Conservation (phyloP, 1,139 yeast species). For the Hemisphaericaspora subhashii region DNA sequence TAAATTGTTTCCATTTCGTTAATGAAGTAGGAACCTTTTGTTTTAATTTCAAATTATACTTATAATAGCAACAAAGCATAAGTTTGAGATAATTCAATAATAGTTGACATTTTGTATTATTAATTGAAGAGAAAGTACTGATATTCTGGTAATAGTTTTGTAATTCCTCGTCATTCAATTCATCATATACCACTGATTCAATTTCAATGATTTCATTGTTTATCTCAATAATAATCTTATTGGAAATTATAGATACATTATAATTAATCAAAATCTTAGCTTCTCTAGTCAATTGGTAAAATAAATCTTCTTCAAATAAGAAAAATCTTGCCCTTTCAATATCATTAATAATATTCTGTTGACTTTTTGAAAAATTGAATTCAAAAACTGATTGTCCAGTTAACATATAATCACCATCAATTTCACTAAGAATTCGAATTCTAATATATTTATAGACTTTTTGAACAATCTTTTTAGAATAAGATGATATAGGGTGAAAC, state of each 20-base stretch:
- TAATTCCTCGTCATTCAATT: slow-evolving; percentile 41
- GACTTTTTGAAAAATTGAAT: slow-evolving; percentile 22
- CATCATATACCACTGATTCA: slow-evolving; percentile 57
- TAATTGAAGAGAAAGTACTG: slow-evolving; percentile 31
- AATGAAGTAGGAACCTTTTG: slow-evolving; percentile 49
- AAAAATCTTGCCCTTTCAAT: slow-evolving; percentile 65
- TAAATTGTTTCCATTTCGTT: slow-evolving; percentile 51
- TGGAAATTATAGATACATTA: slow-evolving; percentile 67
- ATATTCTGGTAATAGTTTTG: slow-evolving; percentile 31
- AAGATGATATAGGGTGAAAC: slow-evolving; percentile 30
- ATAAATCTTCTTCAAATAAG: slow-evolving; percentile 83
- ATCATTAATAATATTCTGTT: slow-evolving; percentile 44
- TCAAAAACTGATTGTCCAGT: slow-evolving; percentile 47
- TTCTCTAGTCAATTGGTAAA: slow-evolving; percentile 71
- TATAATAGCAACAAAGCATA: slow-evolving; percentile 61
- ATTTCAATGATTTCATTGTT: slow-evolving; percentile 70
- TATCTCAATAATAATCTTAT: slow-evolving; percentile 65
- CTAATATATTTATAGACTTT: slow-evolving; percentile 45
- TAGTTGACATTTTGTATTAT: slow-evolving; percentile 50
- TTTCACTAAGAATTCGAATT: slow-evolving; percentile 53
- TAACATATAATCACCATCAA: slow-evolving; percentile 51
- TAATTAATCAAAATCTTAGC: slow-evolving; percentile 71
- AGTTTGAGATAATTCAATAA: slow-evolving; percentile 54
- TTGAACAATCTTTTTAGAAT: slow-evolving; percentile 22
- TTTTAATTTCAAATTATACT: slow-evolving; percentile 47